Evolutionary conservation across 1,139 yeast genomes (phyloP).

Genomic region (Insectozyma bohioensis): DNA sequence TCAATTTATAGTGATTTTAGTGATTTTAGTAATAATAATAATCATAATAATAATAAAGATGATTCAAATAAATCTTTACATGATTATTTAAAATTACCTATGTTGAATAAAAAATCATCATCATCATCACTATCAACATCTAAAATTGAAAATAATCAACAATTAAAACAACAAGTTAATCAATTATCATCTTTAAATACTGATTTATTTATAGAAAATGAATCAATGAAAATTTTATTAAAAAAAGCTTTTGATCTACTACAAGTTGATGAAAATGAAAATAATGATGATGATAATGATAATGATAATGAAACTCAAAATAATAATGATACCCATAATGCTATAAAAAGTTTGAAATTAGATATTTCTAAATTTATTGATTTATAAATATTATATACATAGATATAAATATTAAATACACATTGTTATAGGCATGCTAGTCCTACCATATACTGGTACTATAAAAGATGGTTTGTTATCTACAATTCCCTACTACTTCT

Average conservation of each 20-base stretch:
- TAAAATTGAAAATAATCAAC: neutral
- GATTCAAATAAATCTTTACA: constrained; percentile 19
- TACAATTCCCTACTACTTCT: too few relatives aligned
- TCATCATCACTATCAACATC: neutral
- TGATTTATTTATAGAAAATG: constrained; percentile 21
- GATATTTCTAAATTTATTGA: too few relatives aligned
- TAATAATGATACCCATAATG: too few relatives aligned
- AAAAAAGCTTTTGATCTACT: constrained; percentile 25
- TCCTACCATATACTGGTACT: too few relatives aligned
- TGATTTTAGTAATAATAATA: constrained; percentile 19
- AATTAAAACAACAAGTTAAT: neutral
- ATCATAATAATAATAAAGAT: constrained; percentile 1
- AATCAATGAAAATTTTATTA: constrained; percentile 24
- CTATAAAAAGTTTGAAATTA: too few relatives aligned
- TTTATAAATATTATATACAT: too few relatives aligned
- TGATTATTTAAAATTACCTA: constrained; percentile 30
- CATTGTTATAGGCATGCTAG: too few relatives aligned
- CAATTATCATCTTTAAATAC: constrained; percentile 1
- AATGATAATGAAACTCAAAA: too few relatives aligned
- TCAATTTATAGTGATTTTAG: constrained; percentile 32
- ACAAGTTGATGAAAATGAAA: neutral
- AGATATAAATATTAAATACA: too few relatives aligned
- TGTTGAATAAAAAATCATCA: too few relatives aligned
- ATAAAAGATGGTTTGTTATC: too few relatives aligned
- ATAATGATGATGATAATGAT: too few relatives aligned